These are phyloP conservation scores for Pseudogymnoascus sp. DNA, from an alignment of 2,329 filamentous ascomycete genomes.

Conservation along the genomic window DNA sequence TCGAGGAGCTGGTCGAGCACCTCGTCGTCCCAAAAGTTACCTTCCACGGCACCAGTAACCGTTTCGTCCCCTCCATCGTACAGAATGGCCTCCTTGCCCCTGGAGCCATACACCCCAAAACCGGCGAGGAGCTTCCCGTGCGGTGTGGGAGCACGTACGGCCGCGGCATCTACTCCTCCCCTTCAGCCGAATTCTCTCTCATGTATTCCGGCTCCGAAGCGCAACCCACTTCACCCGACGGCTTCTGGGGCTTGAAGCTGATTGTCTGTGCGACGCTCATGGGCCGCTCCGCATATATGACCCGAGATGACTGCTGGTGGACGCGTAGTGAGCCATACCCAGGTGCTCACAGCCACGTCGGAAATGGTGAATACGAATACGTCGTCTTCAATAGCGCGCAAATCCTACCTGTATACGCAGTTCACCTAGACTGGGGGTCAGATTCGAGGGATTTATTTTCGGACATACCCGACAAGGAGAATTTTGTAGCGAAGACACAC, in stretches of 20 bases:
- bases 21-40: slow-evolving; percentile 32
- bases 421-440: slow-evolving; percentile 37
- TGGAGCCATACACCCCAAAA: slow-evolving; percentile 27
- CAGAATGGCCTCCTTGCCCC: slow-evolving; percentile 38
- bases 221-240: slow-evolving; percentile 25
- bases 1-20: slow-evolving; percentile 32
- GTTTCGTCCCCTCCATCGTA: slow-evolving; percentile 36
- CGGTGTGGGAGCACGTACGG: slow-evolving; percentile 36
- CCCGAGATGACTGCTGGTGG: slow-evolving; percentile 26
- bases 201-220: slow-evolving; percentile 29
- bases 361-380: slow-evolving; percentile 34
- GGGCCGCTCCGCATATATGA: slow-evolving; percentile 33
- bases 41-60: slow-evolving; percentile 35
- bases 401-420: slow-evolving; percentile 40
- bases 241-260: slow-evolving; percentile 35
- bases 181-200: slow-evolving; percentile 34
- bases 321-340: slow-evolving; percentile 22
- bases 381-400: slow-evolving; percentile 37
- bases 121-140: slow-evolving; percentile 22
- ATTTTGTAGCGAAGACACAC: slow-evolving; percentile 12
- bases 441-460: slow-evolving; percentile 27
- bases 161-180: slow-evolving; percentile 39
- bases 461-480: slow-evolving; percentile 19
- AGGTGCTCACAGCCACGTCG: slow-evolving; percentile 34
- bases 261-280: slow-evolving; percentile 41